Base-by-base conservation (phyloP, 1,139 yeast genomes). In the Candida anutae region DNA sequence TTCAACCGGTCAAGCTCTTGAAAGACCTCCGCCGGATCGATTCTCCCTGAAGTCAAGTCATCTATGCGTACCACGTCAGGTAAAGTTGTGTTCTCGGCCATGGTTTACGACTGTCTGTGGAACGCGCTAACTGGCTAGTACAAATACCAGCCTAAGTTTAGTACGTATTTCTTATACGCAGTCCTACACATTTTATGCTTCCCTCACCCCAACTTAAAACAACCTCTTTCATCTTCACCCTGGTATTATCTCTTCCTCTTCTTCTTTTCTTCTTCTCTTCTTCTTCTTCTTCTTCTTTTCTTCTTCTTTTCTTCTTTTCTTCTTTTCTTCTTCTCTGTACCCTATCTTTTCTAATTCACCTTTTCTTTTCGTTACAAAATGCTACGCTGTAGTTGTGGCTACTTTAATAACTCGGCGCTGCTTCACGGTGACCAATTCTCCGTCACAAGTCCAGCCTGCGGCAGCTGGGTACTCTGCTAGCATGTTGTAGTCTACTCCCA, bases 11-110 rank as follows among this genome's bases (percentile, higher is more conserved):
- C 70, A 27, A 65, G 46, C 36, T 65, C 71, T 19, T 51, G 42
- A 34, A 57, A 62, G 25, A 65, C 53, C 21, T 51, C 37, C 6
- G 48, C 44, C 3, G 69, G 63, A 21, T 61, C 61, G 13, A 65
- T 55, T 34, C 50, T 55, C 4, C 71, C 71, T 10, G 67, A 58
- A 5, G 69, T 51, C 21, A 65, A 60, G 37, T 65, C 72, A 37
- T 65, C 71, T n/a, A 65, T 64, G 36, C 57, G 64, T 26, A 62
- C 57, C 15, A 46, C 39, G 15, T 60, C 66, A 2, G 68, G 65
- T 13, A 62, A 17, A 17, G 9, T 17, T 17, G 19, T 17, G 10
- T 17, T 10, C 19, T 17, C 19, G 6, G 19, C 19, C 10, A 17
- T 17, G 19, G 9, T 17, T 17, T 6, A 17, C 9, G 19, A 17